Evolutionary conservation across 129 eudicot species (phyloP), one percentile per base, ranked within the genome.

Genomic region (Tanacetum coccineum): DNA sequence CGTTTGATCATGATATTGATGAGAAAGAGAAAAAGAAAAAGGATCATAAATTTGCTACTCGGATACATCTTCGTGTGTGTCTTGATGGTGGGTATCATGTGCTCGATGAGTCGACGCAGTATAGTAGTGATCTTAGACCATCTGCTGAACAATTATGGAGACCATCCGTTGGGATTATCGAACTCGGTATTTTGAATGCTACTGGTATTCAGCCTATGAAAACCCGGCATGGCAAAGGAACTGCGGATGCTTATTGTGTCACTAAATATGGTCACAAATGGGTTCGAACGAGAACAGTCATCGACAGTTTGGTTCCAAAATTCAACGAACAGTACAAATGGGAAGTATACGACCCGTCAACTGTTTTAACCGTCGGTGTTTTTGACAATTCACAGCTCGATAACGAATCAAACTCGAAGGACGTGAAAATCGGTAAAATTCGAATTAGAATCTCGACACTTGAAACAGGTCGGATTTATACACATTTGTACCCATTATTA

Each of bases 31-130:
- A 77, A 63, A 80, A 75, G 84, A 67, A 66, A 22, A 74, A 77
- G 71, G 72, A 82, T 50, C 82, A 82, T 6, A 88, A 78, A 70
- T 92, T 92, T 80, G 77, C 91, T 17, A 88, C 89, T 52, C 77
- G 80, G 70, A 68, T 92, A 22, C 94, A 92, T 68, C 83, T 84
- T 10, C 83, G 98, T 44, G 80, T 92, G 10, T 81, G 78, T 78
- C 95, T 88, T 3, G 98, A 92, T 54, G 98, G 98, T 14, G 98
- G 98, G 44, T 92, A 92, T 79, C 98, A 92, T 19, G 98, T 92
- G 46, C 87, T 92, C 13, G 91, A 92, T 46, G 98, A 92, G 73
- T 92, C 98, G 12, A 92, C 98, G 45, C 94, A 88, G 56, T 86
- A 92, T 68, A 92, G 96, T 44, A 92, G 98, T 62, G 98, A 92